These are phyloP conservation scores for Pichia rugopelliculosa DNA, from an alignment of 805 yeast species.

Conservation along the genomic window DNA sequence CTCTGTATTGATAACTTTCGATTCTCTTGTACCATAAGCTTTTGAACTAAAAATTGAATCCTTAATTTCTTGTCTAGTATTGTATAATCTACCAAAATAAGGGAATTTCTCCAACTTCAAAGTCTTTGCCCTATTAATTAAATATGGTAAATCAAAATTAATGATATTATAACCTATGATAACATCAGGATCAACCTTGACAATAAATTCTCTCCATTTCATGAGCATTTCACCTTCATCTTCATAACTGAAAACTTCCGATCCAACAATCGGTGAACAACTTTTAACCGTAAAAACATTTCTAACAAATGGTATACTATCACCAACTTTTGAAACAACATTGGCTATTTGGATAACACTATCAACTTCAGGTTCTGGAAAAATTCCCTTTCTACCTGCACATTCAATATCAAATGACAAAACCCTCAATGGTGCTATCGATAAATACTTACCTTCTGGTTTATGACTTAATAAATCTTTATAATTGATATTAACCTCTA, in stretches of 20 bases:
- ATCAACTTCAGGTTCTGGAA: constrained; percentile 91
- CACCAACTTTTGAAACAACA: constrained; percentile 82
- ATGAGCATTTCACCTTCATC: constrained; percentile 76
- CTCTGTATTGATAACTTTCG: constrained; percentile 84
- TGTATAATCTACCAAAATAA: constrained; percentile 70
- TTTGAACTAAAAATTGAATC: constrained; percentile 84
- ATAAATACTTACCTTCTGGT: constrained; percentile 89
- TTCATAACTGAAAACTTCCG: constrained; percentile 71
- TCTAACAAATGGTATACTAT: constrained; percentile 79
- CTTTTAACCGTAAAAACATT: constrained; percentile 90
- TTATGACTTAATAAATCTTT: constrained; percentile 68
- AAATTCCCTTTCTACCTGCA: constrained; percentile 94
- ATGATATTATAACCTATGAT: constrained; percentile 93
- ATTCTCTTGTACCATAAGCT: constrained; percentile 95
- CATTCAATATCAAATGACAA: constrained; percentile 96
- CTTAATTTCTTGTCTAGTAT: constrained; percentile 66
- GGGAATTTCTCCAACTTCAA: constrained; percentile 64
- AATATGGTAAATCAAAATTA: constrained; percentile 91
- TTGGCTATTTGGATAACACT: constrained; percentile 96
- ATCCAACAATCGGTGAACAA: constrained; percentile 90
- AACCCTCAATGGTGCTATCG: constrained; percentile 88
- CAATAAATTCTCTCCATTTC: constrained; percentile 82
- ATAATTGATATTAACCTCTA: constrained; percentile 70
- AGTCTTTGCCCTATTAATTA: constrained; percentile 79
- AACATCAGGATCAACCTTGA: constrained; percentile 86